Conservation (phyloP, 768 basidiomycete species). For the Symmetrospora coprosmae region DNA sequence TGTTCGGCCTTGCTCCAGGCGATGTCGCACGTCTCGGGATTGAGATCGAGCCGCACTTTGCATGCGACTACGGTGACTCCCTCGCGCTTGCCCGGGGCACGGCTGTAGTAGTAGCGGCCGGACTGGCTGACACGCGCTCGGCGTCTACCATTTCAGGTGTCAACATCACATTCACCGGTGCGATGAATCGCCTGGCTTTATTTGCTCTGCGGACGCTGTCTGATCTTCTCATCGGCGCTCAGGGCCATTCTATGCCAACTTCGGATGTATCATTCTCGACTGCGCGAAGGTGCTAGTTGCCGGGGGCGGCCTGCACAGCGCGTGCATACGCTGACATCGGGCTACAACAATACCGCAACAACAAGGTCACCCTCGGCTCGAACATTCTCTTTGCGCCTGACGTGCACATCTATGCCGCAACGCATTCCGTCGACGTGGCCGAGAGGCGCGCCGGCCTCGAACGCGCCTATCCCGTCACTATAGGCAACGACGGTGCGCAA, state of each 20-base stretch:
- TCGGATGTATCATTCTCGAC: constrained; percentile 13
- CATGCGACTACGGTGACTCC: neutral
- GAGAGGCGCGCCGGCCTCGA: neutral
- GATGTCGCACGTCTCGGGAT: neutral
- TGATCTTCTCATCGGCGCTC: no score
- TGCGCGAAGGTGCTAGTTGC: constrained; percentile 12
- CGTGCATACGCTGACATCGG: neutral
- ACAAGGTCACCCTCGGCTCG: constrained; percentile 33
- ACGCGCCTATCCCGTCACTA: constrained; percentile 26
- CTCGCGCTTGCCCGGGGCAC: neutral
- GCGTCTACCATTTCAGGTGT: neutral
- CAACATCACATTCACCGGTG: constrained; percentile 18
- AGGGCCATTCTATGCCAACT: constrained; percentile 22
- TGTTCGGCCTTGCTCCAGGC: constrained; percentile 10
- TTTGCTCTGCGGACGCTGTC: neutral
- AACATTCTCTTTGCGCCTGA: constrained; percentile 36
- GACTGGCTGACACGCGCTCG: neutral
- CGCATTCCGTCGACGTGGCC: neutral
- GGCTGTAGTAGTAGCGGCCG: no score
- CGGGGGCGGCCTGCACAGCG: neutral
- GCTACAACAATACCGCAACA: neutral
- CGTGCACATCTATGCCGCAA: constrained; percentile 32
- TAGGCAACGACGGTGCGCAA: constrained; percentile 35
- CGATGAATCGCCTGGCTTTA: neutral
- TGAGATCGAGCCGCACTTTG: constrained; percentile 23